A percentile compares a stretch with the other conserved stretches of the same genome.
Conservation (phyloP, 805 yeast species). For the Blastobotrys attinorum region DNA sequence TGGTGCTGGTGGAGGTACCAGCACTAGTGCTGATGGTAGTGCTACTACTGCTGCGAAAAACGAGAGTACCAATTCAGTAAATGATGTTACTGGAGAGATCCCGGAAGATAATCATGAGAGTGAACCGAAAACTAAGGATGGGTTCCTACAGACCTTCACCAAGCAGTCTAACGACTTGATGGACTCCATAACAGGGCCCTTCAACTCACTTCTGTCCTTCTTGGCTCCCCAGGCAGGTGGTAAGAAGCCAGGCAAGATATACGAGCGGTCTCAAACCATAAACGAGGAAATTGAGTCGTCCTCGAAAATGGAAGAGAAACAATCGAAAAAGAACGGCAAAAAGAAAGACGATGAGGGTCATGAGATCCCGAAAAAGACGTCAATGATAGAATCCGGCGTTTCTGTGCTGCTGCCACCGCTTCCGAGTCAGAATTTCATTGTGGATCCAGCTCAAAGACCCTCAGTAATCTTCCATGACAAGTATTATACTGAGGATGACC, state of each 20-base stretch:
- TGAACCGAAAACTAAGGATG: neutral
- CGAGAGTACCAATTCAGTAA: neutral
- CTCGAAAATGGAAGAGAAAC: constrained; percentile 13
- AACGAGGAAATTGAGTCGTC: constrained; percentile 1
- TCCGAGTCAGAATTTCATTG: constrained; percentile 60
- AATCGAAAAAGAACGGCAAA: constrained; percentile 12
- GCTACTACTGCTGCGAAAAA: neutral
- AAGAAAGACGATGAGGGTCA: constrained; percentile 14
- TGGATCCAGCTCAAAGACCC: constrained; percentile 57
- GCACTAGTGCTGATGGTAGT: neutral
- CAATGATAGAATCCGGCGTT: constrained; percentile 71
- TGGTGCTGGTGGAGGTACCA: neutral
- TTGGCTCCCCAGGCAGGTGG: constrained; percentile 26
- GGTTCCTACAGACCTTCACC: neutral
- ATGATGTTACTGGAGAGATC: constrained; percentile 17
- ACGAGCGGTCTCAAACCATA: constrained; percentile 21
- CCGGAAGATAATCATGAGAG: constrained; percentile 7
- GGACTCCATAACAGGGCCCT: constrained; percentile 8
- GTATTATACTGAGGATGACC: constrained; percentile 54
- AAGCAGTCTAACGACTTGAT: constrained; percentile 5
- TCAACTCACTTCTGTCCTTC: constrained; percentile 21
- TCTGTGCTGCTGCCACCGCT: constrained; percentile 71
- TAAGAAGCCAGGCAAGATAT: constrained; percentile 21
- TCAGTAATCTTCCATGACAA: constrained; percentile 76
- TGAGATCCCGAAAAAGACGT: constrained; percentile 48